Conservation (phyloP, 148 eudicot species). For the Vaccinium myrtillus region DNA sequence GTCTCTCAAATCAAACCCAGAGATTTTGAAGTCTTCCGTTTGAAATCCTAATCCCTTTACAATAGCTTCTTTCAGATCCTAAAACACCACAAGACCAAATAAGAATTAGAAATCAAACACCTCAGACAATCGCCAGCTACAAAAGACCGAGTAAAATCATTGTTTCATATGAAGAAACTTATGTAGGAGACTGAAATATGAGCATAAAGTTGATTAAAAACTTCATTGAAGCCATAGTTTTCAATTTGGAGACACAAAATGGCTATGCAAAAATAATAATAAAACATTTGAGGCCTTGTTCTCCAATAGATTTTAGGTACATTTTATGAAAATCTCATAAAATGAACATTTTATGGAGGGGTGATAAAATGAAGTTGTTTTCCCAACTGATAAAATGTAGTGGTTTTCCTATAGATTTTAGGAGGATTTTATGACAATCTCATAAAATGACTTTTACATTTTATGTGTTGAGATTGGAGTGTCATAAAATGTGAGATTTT, state of each 20-base stretch:
- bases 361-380: too few species aligned
- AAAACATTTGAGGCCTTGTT: neutral
- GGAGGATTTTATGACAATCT: too few species aligned
- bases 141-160: neutral
- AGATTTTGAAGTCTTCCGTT: constrained; percentile 49
- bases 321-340: too few species aligned
- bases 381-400: too few species aligned
- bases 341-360: too few species aligned
- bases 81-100: neutral
- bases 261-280: neutral
- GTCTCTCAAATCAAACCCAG: constrained; percentile 50
- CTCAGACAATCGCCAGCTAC: neutral
- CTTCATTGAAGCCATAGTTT: neutral
- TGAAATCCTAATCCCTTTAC: constrained; percentile 55
- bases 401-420: too few species aligned
- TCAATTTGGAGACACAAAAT: neutral
- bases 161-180: neutral
- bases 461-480: too few species aligned
- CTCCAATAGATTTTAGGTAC: too few species aligned
- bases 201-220: neutral
- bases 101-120: constrained; percentile 1
- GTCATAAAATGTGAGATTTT: too few species aligned
- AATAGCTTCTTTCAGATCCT: constrained; percentile 44
- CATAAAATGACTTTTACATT: too few species aligned
- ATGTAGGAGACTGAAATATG: too few species aligned